Conservation (phyloP, 176 grass and related monocot species). For the Bothriochloa decipiens region DNA sequence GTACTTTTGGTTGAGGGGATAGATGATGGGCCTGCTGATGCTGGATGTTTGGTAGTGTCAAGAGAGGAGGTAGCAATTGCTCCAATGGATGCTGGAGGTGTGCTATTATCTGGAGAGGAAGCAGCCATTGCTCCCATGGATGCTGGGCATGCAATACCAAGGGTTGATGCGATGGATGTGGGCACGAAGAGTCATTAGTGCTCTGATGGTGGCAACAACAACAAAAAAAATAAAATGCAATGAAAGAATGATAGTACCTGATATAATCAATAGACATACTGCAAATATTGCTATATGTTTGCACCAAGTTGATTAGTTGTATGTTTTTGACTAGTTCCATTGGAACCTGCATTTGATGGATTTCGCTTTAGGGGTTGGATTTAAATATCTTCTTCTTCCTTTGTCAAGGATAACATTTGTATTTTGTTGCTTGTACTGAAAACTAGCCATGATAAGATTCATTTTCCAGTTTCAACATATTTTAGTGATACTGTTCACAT, state of each 20-base stretch:
- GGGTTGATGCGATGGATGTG: slow-evolving; percentile 5
- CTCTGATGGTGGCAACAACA: not conserved
- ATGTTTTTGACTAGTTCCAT: slow-evolving; percentile 10
- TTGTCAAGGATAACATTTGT: not conserved
- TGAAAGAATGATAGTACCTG: slow-evolving; percentile 6
- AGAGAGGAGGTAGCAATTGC: not conserved
- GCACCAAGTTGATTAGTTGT: not conserved
- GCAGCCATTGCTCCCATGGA: slow-evolving; percentile 6
- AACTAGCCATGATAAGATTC: not conserved
- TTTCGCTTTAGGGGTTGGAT: slow-evolving; percentile 1
- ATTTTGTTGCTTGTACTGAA: not conserved
- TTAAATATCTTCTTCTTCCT: slow-evolving; percentile 12
- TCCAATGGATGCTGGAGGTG: slow-evolving; percentile 4
- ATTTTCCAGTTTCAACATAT: slow-evolving; percentile 30
- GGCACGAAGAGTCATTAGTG: slow-evolving; percentile 1
- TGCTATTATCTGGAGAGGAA: slow-evolving; percentile 9
- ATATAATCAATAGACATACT: slow-evolving; percentile 14
- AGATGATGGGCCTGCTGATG: not conserved
- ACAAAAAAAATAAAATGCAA: not conserved
- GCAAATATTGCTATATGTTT: slow-evolving; percentile 33
- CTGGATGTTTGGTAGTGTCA: not conserved
- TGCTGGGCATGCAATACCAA: not conserved
- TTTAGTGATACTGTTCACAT: not conserved
- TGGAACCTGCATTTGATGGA: not conserved
- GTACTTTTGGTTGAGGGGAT: not conserved